These are phyloP conservation scores for Globisporangium recalcitrans DNA, from an alignment of 352 stramenopile species.

Conservation along the genomic window DNA sequence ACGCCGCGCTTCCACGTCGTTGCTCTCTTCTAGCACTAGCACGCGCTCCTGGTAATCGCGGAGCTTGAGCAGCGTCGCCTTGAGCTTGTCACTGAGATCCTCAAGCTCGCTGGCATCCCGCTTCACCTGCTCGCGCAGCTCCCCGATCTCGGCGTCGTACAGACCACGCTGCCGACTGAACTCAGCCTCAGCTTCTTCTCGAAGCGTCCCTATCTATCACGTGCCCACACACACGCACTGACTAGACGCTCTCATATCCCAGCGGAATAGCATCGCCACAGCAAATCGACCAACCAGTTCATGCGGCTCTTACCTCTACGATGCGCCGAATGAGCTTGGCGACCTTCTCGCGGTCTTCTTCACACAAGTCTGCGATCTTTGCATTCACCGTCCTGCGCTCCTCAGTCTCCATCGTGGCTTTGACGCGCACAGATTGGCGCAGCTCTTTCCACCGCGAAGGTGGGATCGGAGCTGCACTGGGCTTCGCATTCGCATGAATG, in stretches of 20 bases:
- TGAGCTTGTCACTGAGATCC: slow-evolving; percentile 46
- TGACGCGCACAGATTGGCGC: slow-evolving; percentile 53
- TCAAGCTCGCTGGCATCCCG: slow-evolving; percentile 43
- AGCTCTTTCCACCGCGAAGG: slow-evolving; percentile 66
- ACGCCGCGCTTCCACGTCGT: slow-evolving; percentile 43
- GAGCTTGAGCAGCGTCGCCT: slow-evolving; percentile 31
- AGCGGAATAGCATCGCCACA: background rate
- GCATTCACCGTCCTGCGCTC: slow-evolving; percentile 20
- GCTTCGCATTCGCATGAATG: background rate
- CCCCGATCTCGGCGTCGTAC: slow-evolving; percentile 44
- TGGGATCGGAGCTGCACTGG: background rate
- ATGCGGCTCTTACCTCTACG: slow-evolving; percentile 41
- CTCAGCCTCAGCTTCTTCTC: slow-evolving; percentile 53
- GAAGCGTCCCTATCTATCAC: slow-evolving; percentile 36
- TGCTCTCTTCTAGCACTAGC: slow-evolving; percentile 52
- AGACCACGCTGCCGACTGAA: slow-evolving; percentile 32
- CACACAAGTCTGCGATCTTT: slow-evolving; percentile 64
- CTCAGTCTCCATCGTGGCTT: slow-evolving; percentile 40
- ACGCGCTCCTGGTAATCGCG: slow-evolving; percentile 55
- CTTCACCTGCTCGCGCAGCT: slow-evolving; percentile 42
- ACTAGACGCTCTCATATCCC: background rate
- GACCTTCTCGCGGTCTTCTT: slow-evolving; percentile 76
- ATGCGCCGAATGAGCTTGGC: slow-evolving; percentile 69
- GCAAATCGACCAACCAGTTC: background rate
- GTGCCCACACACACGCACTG: too few species aligned